Conservation (phyloP, 2,329 filamentous ascomycete genomes). For the Polychaeton citri region DNA sequence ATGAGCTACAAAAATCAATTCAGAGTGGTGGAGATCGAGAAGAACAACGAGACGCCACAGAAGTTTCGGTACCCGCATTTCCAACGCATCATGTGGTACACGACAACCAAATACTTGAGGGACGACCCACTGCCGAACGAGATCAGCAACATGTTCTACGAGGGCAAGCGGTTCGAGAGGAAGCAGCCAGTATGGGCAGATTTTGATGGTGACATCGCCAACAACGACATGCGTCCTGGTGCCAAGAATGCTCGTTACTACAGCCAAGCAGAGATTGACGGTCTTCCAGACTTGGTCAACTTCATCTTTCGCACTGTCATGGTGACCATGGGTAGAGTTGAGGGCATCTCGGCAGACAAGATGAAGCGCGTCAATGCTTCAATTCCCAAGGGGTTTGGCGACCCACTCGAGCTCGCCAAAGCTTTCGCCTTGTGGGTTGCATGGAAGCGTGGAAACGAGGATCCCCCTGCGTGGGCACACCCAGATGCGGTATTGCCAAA, state of each 20-base stretch:
- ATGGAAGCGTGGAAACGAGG: constrained; percentile 54
- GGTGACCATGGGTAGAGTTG: constrained; percentile 46
- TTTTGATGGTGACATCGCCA: constrained; percentile 38
- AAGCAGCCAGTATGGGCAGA: constrained; percentile 45
- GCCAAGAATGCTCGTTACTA: constrained; percentile 46
- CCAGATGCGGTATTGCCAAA: constrained; percentile 40
- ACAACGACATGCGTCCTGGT: constrained; percentile 34
- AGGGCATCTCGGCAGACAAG: constrained; percentile 45
- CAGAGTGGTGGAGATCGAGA: constrained; percentile 52
- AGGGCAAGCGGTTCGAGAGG: constrained; percentile 43
- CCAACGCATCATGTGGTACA: constrained; percentile 57
- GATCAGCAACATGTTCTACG: constrained; percentile 41
- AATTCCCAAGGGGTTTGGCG: constrained; percentile 49
- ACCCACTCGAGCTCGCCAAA: constrained; percentile 46
- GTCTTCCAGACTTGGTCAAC: constrained; percentile 43
- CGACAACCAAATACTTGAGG: constrained; percentile 49
- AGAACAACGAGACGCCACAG: constrained; percentile 50
- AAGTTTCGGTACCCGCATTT: constrained; percentile 58
- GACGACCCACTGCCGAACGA: constrained; percentile 48
- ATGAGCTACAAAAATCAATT: constrained; percentile 56
- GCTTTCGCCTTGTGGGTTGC: constrained; percentile 52
- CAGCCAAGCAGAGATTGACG: constrained; percentile 48
- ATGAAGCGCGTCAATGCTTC: constrained; percentile 48
- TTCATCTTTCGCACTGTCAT: constrained; percentile 52
- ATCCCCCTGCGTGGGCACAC: constrained; percentile 48